phyloP scores from a whole-genome alignment of 768 basidiomycete genomes.

The Hericium rajendrae region DNA sequence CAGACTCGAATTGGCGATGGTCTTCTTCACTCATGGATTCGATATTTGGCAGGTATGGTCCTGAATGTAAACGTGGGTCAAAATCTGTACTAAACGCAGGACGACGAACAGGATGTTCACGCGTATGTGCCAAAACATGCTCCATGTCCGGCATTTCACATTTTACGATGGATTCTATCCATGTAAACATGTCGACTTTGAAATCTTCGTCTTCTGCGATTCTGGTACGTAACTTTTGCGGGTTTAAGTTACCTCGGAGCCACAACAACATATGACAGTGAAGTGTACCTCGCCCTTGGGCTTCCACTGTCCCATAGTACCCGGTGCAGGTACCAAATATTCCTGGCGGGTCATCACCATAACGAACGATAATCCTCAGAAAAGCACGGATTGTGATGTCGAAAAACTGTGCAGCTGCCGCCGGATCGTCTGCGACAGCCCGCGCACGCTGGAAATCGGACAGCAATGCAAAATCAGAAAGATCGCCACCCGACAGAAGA shows the following conservation, averaged over 20 bases:
- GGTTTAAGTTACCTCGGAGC: conserved; percentile 18
- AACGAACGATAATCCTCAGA: conserved; percentile 17
- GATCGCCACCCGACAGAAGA: conserved; percentile 27
- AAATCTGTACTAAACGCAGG: no score
- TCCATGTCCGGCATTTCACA: conserved; percentile 15
- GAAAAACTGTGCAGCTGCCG: conserved; percentile 31
- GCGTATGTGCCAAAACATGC: background rate
- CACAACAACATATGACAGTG: conserved; percentile 35
- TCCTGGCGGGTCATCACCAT: conserved; percentile 15
- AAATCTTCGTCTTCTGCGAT: conserved; percentile 14
- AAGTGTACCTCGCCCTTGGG: conserved; percentile 28
- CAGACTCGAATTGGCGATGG: no score
- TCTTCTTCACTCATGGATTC: no score
- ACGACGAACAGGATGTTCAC: background rate
- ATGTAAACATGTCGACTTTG: conserved; percentile 9
- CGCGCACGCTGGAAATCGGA: conserved; percentile 22
- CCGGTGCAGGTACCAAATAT: conserved; percentile 24
- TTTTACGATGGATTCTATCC: conserved; percentile 21
- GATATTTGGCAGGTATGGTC: no score
- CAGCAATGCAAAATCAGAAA: conserved; percentile 25
- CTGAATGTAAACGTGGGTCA: no score
- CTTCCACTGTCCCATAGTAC: conserved; percentile 33
- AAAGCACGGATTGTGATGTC: conserved; percentile 29
- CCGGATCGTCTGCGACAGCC: conserved; percentile 30
- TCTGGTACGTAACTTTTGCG: background rate